Evolutionary conservation across 2,329 filamentous ascomycete species (phyloP), one percentile per base, ranked within the genome.

Genomic region (Venturia nashicola): DNA sequence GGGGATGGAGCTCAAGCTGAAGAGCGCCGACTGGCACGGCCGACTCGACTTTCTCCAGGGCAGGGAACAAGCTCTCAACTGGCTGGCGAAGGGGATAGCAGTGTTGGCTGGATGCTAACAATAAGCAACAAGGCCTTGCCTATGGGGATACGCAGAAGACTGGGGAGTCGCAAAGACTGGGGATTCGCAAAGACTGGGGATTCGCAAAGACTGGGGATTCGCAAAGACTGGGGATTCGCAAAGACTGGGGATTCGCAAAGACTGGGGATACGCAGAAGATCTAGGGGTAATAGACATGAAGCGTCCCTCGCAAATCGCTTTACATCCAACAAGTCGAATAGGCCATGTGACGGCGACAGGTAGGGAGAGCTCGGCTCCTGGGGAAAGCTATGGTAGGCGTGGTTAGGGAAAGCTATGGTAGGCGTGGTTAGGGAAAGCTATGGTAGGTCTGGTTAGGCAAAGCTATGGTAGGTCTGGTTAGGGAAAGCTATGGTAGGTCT

Each of bases 301-400:
- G 4, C 23, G 32, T 11, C 14, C 32, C 51, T 36, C 51, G n/a
- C 1, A 54, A 27, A 57, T 34, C 27, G 51, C 51, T 57, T n/a
- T 57, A 57, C 51, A 57, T 57, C 51, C 51, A 57, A 57, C 51
- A 57, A 57, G 51, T 34, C 27, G 48, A 55, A 14, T 27, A 14
- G 23, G 6, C 51, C 51, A 57, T 57, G 51, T 57, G 51, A 57
- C 51, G 51, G 51, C 51, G 27, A 57, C 32, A 54, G 48, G 12
- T 54, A 54, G 48, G 48, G 48, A 36, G 27, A 57, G 51, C 51
- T 57, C 51, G 51, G 51, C 51, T 34, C 32, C 51, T 57, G 51
- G 23, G 16, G 32, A 3, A n/a, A 57, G 51, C 32, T 55, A 34
- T 55, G 48, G 48, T 48, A 34, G n/a, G n/a, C n/a, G n/a, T 14